Percentiles rank a stretch among this genome's conserved stretches.
Evolutionary conservation across 2,329 filamentous ascomycete genomes (phyloP).

Genomic region (Pestalotiopsis sp.): DNA sequence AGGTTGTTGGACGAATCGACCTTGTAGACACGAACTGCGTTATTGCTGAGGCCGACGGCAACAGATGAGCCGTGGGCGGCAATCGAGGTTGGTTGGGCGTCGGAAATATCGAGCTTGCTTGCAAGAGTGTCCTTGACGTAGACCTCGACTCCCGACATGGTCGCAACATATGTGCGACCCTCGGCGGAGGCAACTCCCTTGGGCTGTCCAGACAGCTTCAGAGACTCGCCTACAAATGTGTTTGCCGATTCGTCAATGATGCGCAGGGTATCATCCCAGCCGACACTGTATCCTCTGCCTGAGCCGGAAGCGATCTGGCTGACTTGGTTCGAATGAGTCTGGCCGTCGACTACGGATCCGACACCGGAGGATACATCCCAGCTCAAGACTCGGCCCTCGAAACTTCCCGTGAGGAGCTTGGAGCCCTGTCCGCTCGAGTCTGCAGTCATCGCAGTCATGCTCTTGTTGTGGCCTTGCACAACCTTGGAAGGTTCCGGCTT

Average conservation of each 20-base stretch:
- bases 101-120: constrained; percentile 60
- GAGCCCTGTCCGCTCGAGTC: constrained; percentile 57
- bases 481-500: constrained; percentile 69
- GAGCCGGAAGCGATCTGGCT: constrained; percentile 68
- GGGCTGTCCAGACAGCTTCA: constrained; percentile 77
- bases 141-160: constrained; percentile 59
- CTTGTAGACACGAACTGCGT: constrained; percentile 75
- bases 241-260: constrained; percentile 74
- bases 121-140: constrained; percentile 62
- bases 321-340: constrained; percentile 84
- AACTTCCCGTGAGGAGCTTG: constrained; percentile 86
- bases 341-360: constrained; percentile 75
- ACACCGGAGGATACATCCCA: constrained; percentile 78
- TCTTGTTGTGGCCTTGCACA: constrained; percentile 88
- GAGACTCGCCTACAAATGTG: constrained; percentile 71
- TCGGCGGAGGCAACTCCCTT: constrained; percentile 44
- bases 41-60: constrained; percentile 76
- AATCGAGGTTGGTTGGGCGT: constrained; percentile 66
- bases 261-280: constrained; percentile 91
- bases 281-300: constrained; percentile 78
- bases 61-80: constrained; percentile 69
- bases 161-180: constrained; percentile 51
- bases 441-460: constrained; percentile 75
- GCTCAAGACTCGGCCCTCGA: constrained; percentile 82
- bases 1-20: constrained; percentile 60